A percentile compares a stretch with the other conserved stretches of the same genome.
Evolutionary conservation across 345 rosid species (phyloP).

Genomic region (Reutealis trisperma): DNA sequence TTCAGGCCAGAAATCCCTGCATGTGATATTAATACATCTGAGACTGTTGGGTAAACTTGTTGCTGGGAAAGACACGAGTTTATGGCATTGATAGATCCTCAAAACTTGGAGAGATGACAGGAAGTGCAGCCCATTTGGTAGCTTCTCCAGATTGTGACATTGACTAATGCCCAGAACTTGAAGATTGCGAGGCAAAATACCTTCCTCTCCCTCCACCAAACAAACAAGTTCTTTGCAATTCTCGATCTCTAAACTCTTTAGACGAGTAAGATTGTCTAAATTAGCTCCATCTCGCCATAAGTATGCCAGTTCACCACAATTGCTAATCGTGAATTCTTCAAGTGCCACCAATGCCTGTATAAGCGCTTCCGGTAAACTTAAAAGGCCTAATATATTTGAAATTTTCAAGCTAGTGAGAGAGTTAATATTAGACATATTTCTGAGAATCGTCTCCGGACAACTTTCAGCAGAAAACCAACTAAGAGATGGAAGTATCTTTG

Average conservation of each 20-base stretch:
- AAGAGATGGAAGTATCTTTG: background rate
- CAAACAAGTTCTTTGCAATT: background rate
- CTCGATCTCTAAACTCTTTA: background rate
- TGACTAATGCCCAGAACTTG: background rate
- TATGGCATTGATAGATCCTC: background rate
- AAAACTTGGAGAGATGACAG: conserved; percentile 29
- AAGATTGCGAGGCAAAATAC: conserved; percentile 8
- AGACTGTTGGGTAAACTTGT: no score
- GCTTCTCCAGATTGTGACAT: conserved; percentile 8
- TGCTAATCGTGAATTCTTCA: background rate
- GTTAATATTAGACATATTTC: background rate
- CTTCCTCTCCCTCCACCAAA: conserved; percentile 3
- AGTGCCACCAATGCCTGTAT: background rate
- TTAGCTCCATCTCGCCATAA: background rate
- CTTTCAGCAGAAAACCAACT: background rate
- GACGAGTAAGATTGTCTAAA: background rate
- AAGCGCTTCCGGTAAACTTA: background rate
- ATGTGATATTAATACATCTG: no score
- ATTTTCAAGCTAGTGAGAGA: conserved; percentile 15
- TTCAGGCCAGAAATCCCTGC: no score
- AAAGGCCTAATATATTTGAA: background rate
- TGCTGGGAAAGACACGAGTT: no score
- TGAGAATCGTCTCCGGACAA: background rate
- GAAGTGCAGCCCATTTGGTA: conserved; percentile 32
- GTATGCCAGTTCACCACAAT: background rate